These are phyloP conservation scores for Cucumis melo DNA, from an alignment of 306 rosid genomes.

Conservation along the genomic window DNA sequence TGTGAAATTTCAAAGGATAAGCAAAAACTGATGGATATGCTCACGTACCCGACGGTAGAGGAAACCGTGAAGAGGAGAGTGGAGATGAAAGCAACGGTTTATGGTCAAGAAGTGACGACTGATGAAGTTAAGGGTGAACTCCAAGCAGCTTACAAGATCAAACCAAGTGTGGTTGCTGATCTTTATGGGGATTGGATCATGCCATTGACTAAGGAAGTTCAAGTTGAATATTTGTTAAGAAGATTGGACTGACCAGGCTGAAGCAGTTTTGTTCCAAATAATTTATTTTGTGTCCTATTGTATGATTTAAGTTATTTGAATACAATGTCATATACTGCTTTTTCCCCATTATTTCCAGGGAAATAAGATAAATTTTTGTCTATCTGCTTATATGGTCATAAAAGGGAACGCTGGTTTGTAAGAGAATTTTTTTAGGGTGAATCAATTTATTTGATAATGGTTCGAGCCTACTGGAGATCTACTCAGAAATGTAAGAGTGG, in stretches of 20 bases:
- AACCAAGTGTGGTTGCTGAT: slow-evolving; percentile 69
- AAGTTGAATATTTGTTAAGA: slow-evolving; percentile 68
- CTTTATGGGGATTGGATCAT: slow-evolving; percentile 85
- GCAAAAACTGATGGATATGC: slow-evolving; percentile 56
- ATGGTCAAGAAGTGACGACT: slow-evolving; percentile 54
- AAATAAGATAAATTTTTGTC: neutral
- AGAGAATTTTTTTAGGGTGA: no score
- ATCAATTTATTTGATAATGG: no score
- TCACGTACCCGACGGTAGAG: slow-evolving; percentile 69
- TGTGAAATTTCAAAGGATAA: slow-evolving; percentile 39
- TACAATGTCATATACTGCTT: neutral
- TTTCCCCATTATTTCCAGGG: neutral
- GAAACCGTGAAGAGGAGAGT: slow-evolving; percentile 59
- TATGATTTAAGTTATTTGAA: neutral
- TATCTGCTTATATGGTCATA: neutral
- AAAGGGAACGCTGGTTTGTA: no score
- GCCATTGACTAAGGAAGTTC: slow-evolving; percentile 96
- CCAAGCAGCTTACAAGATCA: slow-evolving; percentile 53
- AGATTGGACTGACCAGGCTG: slow-evolving; percentile 46
- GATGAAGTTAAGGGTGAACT: slow-evolving; percentile 18
- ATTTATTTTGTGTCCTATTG: neutral
- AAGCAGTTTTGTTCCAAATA: neutral
- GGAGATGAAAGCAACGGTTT: slow-evolving; percentile 58
- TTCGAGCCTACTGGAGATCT: no score
- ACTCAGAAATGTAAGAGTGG: no score